Percentiles rank a stretch among this genome's conserved stretches.
These are phyloP conservation scores for Aureobasidium subglaciale DNA, from an alignment of 2,329 filamentous ascomycete species.

Conservation along the genomic window DNA sequence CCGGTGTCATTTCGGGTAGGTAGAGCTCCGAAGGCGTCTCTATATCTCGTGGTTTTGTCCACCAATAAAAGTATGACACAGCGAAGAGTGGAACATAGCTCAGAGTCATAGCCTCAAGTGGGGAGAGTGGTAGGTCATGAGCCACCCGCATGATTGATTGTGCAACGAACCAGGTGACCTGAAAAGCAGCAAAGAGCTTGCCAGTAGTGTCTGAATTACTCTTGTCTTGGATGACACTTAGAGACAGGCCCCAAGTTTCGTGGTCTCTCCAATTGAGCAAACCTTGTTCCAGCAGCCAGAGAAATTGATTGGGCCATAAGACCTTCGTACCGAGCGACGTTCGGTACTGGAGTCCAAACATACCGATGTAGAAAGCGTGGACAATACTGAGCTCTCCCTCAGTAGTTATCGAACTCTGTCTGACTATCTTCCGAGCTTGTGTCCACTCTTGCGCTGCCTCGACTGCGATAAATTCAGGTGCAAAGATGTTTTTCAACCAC, in stretches of 20 bases:
- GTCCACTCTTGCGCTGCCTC: slow-evolving; percentile 32
- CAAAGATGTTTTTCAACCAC: slow-evolving; percentile 28
- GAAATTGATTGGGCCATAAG: slow-evolving; percentile 31
- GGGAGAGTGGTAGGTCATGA: slow-evolving; percentile 29
- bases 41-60: slow-evolving; percentile 33
- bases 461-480: slow-evolving; percentile 31
- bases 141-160: slow-evolving; percentile 27
- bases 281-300: slow-evolving; percentile 26
- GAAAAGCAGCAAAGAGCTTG: slow-evolving; percentile 26
- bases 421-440: slow-evolving; percentile 27
- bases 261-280: slow-evolving; percentile 26
- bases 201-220: slow-evolving; percentile 28
- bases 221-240: slow-evolving; percentile 27
- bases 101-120: slow-evolving; percentile 32
- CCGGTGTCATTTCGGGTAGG: slow-evolving; percentile 24
- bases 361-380: slow-evolving; percentile 31
- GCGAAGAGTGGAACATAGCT: slow-evolving; percentile 32
- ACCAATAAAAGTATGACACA: slow-evolving; percentile 32
- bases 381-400: slow-evolving; percentile 24
- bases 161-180: slow-evolving; percentile 29
- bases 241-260: slow-evolving; percentile 24
- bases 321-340: slow-evolving; percentile 22
- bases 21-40: slow-evolving; percentile 26
- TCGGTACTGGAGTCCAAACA: slow-evolving; percentile 29
- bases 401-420: slow-evolving; percentile 22